A percentile compares a stretch with the other conserved stretches of the same genome.
Evolutionary conservation across 1,284 basidiomycete genomes (phyloP).

Genomic region (Malassezia furfur): DNA sequence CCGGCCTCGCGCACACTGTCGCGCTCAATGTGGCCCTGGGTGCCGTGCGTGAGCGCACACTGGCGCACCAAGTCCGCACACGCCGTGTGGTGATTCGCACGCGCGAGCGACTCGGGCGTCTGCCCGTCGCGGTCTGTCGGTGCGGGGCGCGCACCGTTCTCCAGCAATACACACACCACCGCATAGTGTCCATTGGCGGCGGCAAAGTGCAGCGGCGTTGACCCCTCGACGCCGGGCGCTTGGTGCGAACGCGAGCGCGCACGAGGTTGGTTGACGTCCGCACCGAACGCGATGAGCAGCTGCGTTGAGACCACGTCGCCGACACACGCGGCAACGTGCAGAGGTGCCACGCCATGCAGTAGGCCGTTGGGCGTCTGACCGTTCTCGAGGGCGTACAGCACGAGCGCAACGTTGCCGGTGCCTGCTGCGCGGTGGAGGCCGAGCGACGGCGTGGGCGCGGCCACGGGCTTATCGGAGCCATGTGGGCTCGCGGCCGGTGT

Average conservation of each 20-base stretch:
- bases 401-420: constrained; percentile 36
- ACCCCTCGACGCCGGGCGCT: constrained; percentile 35
- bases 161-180: constrained; percentile 34
- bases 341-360: constrained; percentile 38
- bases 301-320: constrained; percentile 31
- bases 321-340: constrained; percentile 40
- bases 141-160: constrained; percentile 32
- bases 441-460: constrained; percentile 15
- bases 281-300: constrained; percentile 37
- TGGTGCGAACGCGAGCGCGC: constrained; percentile 6
- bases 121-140: constrained; percentile 30
- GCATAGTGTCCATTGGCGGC: constrained; percentile 40
- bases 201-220: constrained; percentile 43
- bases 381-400: constrained; percentile 42
- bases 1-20: constrained; percentile 9
- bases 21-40: constrained; percentile 23
- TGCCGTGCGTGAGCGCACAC: constrained; percentile 30
- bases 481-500: background rate
- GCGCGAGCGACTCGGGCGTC: constrained; percentile 32
- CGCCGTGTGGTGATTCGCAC: constrained; percentile 23
- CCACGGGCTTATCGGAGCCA: too few relatives aligned
- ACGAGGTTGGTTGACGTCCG: constrained; percentile 23
- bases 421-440: constrained; percentile 40
- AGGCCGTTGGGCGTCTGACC: constrained; percentile 34
- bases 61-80: constrained; percentile 28